phyloP scores from a whole-genome alignment of 108 stramenopile species.

The Cyclotella distinguenda region DNA sequence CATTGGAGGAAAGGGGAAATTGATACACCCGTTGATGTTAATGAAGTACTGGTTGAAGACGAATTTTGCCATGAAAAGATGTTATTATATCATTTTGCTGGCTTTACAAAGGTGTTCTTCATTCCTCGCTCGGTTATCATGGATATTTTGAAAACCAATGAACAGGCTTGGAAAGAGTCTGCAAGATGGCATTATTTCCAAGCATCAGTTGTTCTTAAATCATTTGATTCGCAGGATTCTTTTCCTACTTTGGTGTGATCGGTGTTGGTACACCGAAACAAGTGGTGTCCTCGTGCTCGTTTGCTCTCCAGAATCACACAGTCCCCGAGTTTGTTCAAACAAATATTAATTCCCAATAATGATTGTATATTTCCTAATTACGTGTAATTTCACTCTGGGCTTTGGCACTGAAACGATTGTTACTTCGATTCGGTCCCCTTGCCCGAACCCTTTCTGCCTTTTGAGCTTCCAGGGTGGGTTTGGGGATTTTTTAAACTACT shows the following conservation, averaged over 20 bases:
- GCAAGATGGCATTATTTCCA: slow-evolving; percentile 46
- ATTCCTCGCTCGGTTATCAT: slow-evolving; percentile 36
- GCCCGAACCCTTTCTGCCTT: too few relatives aligned
- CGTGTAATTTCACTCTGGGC: too few relatives aligned
- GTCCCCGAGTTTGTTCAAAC: too few relatives aligned
- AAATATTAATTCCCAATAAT: too few relatives aligned
- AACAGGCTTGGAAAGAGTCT: slow-evolving; percentile 47
- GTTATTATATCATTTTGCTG: slow-evolving; percentile 34
- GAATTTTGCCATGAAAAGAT: slow-evolving; percentile 21
- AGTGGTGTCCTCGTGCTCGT: too few relatives aligned
- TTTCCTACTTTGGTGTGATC: not conserved
- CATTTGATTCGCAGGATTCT: slow-evolving; percentile 4
- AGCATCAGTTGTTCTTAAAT: slow-evolving; percentile 28
- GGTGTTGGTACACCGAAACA: too few relatives aligned
- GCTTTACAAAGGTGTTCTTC: slow-evolving; percentile 43
- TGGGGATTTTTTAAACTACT: too few relatives aligned
- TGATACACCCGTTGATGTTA: slow-evolving; percentile 25
- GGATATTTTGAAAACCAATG: slow-evolving; percentile 27
- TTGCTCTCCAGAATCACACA: too few relatives aligned
- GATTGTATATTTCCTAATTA: too few relatives aligned
- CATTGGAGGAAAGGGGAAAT: slow-evolving; percentile 8
- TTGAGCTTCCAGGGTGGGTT: too few relatives aligned
- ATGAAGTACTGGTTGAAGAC: slow-evolving; percentile 48
- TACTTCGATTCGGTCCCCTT: too few relatives aligned
- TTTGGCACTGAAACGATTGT: too few relatives aligned